These are phyloP conservation scores for Nicotiana noctiflora DNA, from an alignment of 257 asterid species.

Conservation along the genomic window DNA sequence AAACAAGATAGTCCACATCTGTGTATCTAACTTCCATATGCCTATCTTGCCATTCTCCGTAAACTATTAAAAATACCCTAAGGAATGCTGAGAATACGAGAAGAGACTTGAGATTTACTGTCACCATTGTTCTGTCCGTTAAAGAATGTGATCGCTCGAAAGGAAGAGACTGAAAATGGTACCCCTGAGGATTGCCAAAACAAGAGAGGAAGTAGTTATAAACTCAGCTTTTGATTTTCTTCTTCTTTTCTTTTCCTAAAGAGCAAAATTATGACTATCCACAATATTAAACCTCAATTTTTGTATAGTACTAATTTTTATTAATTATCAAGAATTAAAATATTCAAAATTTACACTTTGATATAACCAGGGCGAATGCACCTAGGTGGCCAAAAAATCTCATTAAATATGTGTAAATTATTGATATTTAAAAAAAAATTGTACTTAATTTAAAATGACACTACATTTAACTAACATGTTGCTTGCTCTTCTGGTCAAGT, in stretches of 20 bases:
- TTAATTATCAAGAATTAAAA: no score
- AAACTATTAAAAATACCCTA: constrained; percentile 54
- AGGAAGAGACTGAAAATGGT: not conserved
- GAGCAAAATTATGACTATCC: not conserved
- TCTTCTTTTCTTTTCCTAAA: not conserved
- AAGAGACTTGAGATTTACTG: constrained; percentile 39
- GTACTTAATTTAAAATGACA: no score
- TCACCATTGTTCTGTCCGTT: not conserved
- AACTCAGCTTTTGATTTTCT: not conserved
- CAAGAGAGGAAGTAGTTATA: not conserved
- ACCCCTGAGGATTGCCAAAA: not conserved
- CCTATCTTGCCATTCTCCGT: constrained; percentile 93
- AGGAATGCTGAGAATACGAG: constrained; percentile 59
- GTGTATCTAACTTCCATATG: constrained; percentile 94
- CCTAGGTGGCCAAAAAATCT: no score
- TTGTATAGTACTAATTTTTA: no score
- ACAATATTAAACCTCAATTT: not conserved
- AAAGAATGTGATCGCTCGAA: not conserved
- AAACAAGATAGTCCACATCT: constrained; percentile 83
- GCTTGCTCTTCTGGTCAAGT: no score
- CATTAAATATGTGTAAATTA: no score
- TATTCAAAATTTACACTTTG: no score
- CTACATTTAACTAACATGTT: no score
- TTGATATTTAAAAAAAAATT: no score
- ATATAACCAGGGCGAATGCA: no score